Evolutionary conservation across 2,329 filamentous ascomycete genomes (phyloP), one percentile per base, ranked within the genome.

Genomic region (Coniochaeta ligniaria): DNA sequence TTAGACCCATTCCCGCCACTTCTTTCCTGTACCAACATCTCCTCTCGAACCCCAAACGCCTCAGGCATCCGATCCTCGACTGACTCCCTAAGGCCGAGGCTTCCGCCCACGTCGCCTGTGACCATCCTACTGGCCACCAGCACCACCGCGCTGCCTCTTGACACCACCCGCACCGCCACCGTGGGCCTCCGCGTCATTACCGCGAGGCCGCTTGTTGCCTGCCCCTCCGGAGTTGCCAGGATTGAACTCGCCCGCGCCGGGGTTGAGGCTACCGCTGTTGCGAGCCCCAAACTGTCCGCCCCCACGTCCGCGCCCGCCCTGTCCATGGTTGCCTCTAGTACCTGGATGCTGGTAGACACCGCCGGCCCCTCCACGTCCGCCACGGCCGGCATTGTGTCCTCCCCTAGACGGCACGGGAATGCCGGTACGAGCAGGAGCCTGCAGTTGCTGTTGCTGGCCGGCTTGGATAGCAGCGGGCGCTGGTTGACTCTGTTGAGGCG

Each of bases 161-260:
- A 14, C 35, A 22, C 54, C 54, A 3, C 47, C 47, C n/a, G 54
- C 31, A 14, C 70, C 67, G 22, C 70, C 64, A 28, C 62, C 73
- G 7, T 71, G 72, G 9, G 65, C 64, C 47, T 76, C 75, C 16
- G 70, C 72, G 60, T 84, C 82, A 60, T 82, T 81, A 38, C 54
- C 54, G 31, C 82, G 76, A 22, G 80, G 76, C 38, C 83, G 75
- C 71, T 85, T 85, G 66, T 79, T 82, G 24, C 81, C 80, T 17
- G 80, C 77, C 31, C 82, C 61, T 14, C 82, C 80, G 2, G 54
- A 57, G 16, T 78, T 82, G 12, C 74, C 72, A 2, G 78, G 76
- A 67, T 80, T 84, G 41, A 84, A 67, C n/a, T 72, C 70, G 24
- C 78, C 73, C 9, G 72, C 73, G 60, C 76, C 76, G 57, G 76